phyloP scores from a whole-genome alignment of 192 early-diverging fungal genomes.

The Coemansia sp. region DNA sequence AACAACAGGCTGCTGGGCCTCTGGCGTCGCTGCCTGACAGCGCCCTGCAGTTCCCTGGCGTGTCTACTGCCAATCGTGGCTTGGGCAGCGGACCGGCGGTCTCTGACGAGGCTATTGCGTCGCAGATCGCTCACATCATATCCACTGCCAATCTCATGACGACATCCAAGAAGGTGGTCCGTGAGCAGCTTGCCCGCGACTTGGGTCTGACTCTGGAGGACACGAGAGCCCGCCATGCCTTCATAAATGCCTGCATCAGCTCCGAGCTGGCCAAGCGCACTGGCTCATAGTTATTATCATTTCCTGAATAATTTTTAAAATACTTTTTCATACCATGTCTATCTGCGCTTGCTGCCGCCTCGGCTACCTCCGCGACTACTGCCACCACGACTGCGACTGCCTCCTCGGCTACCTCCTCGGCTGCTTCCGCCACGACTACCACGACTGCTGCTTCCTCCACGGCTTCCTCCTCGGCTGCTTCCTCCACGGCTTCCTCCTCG shows the following conservation, averaged over 20 bases:
- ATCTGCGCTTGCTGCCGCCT: constrained; percentile 30
- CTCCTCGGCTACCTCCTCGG: constrained; percentile 9
- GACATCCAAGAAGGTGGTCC: constrained; percentile 96
- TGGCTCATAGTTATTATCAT: not conserved
- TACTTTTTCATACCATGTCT: not conserved
- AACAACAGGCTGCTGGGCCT: not conserved
- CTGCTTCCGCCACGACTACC: constrained; percentile 5
- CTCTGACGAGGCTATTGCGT: constrained; percentile 66
- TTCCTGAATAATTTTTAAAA: constrained; percentile 2
- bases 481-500: not conserved
- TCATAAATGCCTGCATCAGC: constrained; percentile 81
- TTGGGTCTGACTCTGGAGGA: constrained; percentile 73
- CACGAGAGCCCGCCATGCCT: constrained; percentile 72
- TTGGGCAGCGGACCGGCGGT: constrained; percentile 39
- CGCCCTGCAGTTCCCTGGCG: not conserved
- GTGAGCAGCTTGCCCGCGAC: constrained; percentile 73
- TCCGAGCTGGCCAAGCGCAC: constrained; percentile 45
- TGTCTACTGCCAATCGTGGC: constrained; percentile 16
- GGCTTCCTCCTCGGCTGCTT: constrained; percentile 8
- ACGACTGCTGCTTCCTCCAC: constrained; percentile 6
- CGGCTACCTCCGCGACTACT: constrained; percentile 14
- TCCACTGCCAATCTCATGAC: constrained; percentile 90
- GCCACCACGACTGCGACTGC: constrained; percentile 15
- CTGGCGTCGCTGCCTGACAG: not conserved
- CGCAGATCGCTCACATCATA: constrained; percentile 74